A percentile compares a stretch with the other conserved stretches of the same genome.
Conservation (phyloP, 306 rosid species). For the Urtica urens region DNA sequence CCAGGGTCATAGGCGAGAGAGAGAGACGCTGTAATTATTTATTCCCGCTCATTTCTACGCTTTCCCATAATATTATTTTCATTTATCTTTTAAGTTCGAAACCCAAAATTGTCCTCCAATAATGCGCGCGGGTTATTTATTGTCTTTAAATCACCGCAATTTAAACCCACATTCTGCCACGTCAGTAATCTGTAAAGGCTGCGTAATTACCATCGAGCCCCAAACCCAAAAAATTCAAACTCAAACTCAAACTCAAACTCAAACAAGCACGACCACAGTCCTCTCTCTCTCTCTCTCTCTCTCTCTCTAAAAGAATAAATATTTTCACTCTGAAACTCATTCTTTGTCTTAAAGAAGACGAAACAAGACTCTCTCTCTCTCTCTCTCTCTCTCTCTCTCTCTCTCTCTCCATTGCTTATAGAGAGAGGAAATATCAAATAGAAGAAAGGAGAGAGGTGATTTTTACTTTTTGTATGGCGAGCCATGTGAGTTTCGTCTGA, state of each 20-base stretch:
- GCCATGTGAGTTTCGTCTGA: constrained; percentile 86
- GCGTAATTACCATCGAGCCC: background rate
- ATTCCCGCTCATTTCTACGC: constrained; percentile 74
- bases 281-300: constrained; percentile 17
- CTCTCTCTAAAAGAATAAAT: too few relatives aligned
- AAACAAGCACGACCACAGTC: constrained; percentile 18
- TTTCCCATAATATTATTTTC: background rate
- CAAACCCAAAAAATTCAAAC: constrained; percentile 1
- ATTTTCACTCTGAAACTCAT: constrained; percentile 33
- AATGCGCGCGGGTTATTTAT: constrained; percentile 30
- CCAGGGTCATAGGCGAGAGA: constrained; percentile 17
- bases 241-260: constrained; percentile 19
- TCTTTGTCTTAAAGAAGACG: constrained; percentile 74
- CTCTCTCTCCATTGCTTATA: background rate
- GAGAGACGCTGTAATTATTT: constrained; percentile 41
- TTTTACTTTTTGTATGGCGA: constrained; percentile 34
- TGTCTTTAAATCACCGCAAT: constrained; percentile 29
- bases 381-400: constrained; percentile 9
- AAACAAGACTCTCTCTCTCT: constrained; percentile 43
- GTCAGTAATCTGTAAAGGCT: constrained; percentile 16
- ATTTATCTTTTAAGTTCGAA: constrained; percentile 20
- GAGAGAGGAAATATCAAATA: background rate
- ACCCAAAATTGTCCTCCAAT: background rate
- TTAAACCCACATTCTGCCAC: constrained; percentile 32
- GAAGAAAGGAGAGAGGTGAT: constrained; percentile 18